These are phyloP conservation scores for Kwoniella sp. DNA, from an alignment of 768 basidiomycete genomes.

Conservation along the genomic window DNA sequence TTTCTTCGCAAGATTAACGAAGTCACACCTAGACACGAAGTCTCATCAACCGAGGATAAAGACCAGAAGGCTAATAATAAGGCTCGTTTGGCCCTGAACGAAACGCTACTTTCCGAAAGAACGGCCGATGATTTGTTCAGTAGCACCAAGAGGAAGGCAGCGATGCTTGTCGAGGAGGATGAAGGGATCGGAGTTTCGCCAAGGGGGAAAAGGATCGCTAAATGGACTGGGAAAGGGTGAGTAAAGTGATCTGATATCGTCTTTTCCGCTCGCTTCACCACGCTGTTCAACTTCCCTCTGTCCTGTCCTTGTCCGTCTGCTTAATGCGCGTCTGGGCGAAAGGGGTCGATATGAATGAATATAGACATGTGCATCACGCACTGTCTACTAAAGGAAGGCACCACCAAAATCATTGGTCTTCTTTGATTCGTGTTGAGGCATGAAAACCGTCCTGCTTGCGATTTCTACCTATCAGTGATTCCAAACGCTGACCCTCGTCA, in stretches of 20 bases:
- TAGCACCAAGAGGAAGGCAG: constrained; percentile 4
- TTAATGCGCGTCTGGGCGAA: too few relatives aligned
- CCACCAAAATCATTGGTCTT: too few relatives aligned
- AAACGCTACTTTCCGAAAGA: constrained; percentile 6
- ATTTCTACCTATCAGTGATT: too few relatives aligned
- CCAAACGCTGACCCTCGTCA: too few relatives aligned
- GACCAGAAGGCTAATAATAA: background rate
- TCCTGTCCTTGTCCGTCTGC: too few relatives aligned
- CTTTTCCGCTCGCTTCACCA: background rate
- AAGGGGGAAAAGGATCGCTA: constrained; percentile 27
- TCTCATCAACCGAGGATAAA: background rate
- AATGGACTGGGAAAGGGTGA: constrained; percentile 38
- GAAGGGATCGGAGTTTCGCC: constrained; percentile 45
- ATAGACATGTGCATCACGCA: too few relatives aligned
- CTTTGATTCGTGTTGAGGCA: too few relatives aligned
- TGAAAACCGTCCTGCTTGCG: too few relatives aligned
- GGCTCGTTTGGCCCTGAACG: constrained; percentile 15
- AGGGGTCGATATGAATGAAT: too few relatives aligned
- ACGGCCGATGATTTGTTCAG: constrained; percentile 9
- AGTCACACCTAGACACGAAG: background rate
- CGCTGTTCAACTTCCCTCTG: too few relatives aligned
- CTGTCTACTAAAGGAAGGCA: too few relatives aligned
- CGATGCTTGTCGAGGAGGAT: constrained; percentile 25
- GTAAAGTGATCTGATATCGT: background rate
- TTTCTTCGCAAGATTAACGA: constrained; percentile 11